These are phyloP conservation scores for Friedmanniomyces endolithicus DNA, from an alignment of 495 filamentous ascomycete species.

Conservation along the genomic window DNA sequence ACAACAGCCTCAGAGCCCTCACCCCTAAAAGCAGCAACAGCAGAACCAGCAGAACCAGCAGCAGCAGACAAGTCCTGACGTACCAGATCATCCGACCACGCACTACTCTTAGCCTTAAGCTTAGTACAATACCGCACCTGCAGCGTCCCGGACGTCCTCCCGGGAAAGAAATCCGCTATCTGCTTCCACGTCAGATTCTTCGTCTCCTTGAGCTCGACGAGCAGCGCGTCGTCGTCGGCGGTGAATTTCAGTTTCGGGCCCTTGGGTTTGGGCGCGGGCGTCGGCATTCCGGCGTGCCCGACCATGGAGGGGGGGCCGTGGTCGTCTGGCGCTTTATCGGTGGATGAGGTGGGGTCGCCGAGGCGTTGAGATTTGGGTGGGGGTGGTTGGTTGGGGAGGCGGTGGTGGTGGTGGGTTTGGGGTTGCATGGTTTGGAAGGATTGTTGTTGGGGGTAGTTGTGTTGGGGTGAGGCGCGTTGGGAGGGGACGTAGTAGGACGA, in stretches of 20 bases:
- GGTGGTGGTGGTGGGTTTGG: conserved; percentile 52
- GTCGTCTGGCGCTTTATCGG: conserved; percentile 27
- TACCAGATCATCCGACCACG: conserved; percentile 87
- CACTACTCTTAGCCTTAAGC: conserved; percentile 79
- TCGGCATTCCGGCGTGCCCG: conserved; percentile 71
- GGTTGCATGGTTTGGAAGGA: conserved; percentile 14
- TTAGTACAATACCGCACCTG: conserved; percentile 93
- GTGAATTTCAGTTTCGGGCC: conserved; percentile 86
- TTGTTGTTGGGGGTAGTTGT: conserved; percentile 10
- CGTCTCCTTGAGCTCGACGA: conserved; percentile 83
- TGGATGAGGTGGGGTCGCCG: conserved; percentile 13
- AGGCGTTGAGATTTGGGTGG: conserved; percentile 43
- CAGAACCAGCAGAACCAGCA: too few relatives aligned
- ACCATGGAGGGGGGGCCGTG: conserved; percentile 56
- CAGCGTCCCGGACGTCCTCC: conserved; percentile 71
- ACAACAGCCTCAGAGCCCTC: neutral
- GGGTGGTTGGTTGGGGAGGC: conserved; percentile 48
- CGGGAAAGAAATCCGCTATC: conserved; percentile 88
- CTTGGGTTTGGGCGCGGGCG: conserved; percentile 58
- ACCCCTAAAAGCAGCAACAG: too few relatives aligned
- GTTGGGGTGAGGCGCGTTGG: conserved; percentile 6
- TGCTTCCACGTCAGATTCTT: conserved; percentile 91
- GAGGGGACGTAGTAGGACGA: conserved; percentile 5
- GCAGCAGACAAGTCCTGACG: conserved; percentile 24
- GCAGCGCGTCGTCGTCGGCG: conserved; percentile 68